These are phyloP conservation scores for Sequoia sempervirens DNA, from an alignment of 75 land plant genomes.

Conservation along the genomic window DNA sequence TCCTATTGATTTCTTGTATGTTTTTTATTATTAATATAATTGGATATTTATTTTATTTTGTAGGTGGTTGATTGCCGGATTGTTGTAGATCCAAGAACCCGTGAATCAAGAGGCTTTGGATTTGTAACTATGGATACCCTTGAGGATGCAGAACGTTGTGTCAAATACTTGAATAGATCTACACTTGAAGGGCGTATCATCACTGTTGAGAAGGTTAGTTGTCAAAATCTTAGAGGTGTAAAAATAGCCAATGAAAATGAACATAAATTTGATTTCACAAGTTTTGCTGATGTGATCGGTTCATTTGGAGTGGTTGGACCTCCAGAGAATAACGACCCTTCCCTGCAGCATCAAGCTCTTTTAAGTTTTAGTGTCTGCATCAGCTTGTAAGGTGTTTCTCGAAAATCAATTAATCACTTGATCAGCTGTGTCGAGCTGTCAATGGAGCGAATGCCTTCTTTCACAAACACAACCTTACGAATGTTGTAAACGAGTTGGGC, in stretches of 20 bases:
- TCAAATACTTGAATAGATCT: constrained; percentile 77
- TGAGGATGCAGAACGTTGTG: constrained; percentile 79
- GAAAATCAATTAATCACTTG: constrained; percentile 16
- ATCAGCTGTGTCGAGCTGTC: constrained; percentile 6
- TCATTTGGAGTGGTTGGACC: constrained; percentile 15
- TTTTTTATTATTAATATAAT: background rate
- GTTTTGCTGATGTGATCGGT: constrained; percentile 1
- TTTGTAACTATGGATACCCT: constrained; percentile 82
- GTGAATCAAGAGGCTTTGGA: constrained; percentile 94
- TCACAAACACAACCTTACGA: constrained; percentile 7
- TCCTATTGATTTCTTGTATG: background rate
- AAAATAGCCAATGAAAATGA: background rate
- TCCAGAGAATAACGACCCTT: constrained; percentile 14
- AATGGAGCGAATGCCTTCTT: constrained; percentile 9
- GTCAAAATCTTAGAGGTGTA: background rate
- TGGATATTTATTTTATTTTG: background rate
- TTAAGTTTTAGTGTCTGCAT: constrained; percentile 22
- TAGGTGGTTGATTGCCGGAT: constrained; percentile 86
- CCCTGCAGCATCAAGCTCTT: constrained; percentile 18
- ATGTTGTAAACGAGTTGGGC: constrained; percentile 18
- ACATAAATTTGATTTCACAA: background rate
- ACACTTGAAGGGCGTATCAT: constrained; percentile 88
- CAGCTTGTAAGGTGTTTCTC: constrained; percentile 18
- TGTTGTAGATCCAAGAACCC: constrained; percentile 86
- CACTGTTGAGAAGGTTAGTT: constrained; percentile 92